phyloP scores from a whole-genome alignment of 164 flowering plant genomes.

The Brasenia schreberi region DNA sequence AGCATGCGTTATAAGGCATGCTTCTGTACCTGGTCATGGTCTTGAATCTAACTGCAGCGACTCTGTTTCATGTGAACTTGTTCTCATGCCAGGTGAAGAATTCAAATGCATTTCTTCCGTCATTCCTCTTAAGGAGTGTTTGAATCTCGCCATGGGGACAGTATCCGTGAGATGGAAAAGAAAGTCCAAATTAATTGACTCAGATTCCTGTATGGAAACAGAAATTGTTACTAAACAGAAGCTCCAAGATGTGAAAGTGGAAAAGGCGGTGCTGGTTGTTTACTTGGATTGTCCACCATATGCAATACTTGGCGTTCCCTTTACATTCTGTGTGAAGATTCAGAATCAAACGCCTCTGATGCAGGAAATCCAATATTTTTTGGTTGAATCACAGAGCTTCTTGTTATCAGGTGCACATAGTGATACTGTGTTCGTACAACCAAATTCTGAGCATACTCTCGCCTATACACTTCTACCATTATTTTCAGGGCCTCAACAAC shows the following conservation, averaged over 20 bases:
- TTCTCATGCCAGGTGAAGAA: constrained; percentile 72
- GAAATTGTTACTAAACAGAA: constrained; percentile 44
- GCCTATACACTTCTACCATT: constrained; percentile 70
- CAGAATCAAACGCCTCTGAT: constrained; percentile 59
- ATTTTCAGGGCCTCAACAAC: constrained; percentile 52
- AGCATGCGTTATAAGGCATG: not conserved
- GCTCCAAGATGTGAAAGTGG: constrained; percentile 65
- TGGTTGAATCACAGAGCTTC: constrained; percentile 75
- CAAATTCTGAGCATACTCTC: constrained; percentile 51
- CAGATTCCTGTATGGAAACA: not conserved
- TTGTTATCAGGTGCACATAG: constrained; percentile 65
- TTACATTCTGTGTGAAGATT: constrained; percentile 51
- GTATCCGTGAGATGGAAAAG: constrained; percentile 64
- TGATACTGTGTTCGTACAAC: constrained; percentile 54
- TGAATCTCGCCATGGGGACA: constrained; percentile 39
- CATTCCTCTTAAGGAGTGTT: constrained; percentile 24
- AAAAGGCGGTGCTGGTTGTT: constrained; percentile 54
- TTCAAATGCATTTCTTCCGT: constrained; percentile 65
- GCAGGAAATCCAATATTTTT: constrained; percentile 63
- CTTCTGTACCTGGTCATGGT: constrained; percentile 3
- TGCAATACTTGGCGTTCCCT: constrained; percentile 76
- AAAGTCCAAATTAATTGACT: constrained; percentile 3
- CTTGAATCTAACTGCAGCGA: constrained; percentile 8
- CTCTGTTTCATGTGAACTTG: not conserved
- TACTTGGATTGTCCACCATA: constrained; percentile 78